phyloP scores from a whole-genome alignment of 1,284 basidiomycete species.

The Sphagnurus paluster region DNA sequence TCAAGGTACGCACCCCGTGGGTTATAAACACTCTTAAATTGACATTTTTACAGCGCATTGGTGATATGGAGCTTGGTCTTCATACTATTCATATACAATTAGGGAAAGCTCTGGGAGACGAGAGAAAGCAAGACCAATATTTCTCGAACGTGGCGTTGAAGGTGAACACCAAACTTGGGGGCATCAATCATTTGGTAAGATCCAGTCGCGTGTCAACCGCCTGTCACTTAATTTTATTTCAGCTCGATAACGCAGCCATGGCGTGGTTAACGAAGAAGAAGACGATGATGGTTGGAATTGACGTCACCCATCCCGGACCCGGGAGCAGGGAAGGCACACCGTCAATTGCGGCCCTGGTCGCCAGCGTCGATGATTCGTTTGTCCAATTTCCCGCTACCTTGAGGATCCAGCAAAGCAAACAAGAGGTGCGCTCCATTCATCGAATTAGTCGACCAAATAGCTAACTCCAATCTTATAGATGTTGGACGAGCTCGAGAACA shows the following conservation, averaged over 20 bases:
- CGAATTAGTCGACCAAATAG: constrained; percentile 67
- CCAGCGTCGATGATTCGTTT: constrained; percentile 63
- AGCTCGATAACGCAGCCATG: constrained; percentile 56
- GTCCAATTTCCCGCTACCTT: constrained; percentile 73
- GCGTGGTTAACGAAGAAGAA: constrained; percentile 61
- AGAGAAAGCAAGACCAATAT: constrained; percentile 68
- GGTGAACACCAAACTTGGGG: constrained; percentile 78
- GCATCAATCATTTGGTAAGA: constrained; percentile 63
- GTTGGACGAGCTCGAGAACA: constrained; percentile 59
- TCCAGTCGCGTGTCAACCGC: neutral
- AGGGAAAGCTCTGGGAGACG: constrained; percentile 53
- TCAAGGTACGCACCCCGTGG: constrained; percentile 46
- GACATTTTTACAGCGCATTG: constrained; percentile 44
- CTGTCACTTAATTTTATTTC: neutral
- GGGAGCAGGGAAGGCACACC: constrained; percentile 61
- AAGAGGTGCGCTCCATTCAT: constrained; percentile 58
- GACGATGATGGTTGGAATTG: constrained; percentile 81
- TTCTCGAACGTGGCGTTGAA: constrained; percentile 71
- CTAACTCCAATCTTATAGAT: constrained; percentile 47
- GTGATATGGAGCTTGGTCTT: constrained; percentile 68
- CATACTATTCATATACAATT: constrained; percentile 68
- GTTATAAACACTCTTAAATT: neutral
- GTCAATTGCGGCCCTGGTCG: constrained; percentile 78
- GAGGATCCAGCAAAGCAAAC: constrained; percentile 58
- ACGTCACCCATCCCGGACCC: constrained; percentile 74